Percentiles rank a stretch among this genome's conserved stretches.
phyloP scores from a whole-genome alignment of 2,329 filamentous ascomycete species.

The Penicillium sp. region DNA sequence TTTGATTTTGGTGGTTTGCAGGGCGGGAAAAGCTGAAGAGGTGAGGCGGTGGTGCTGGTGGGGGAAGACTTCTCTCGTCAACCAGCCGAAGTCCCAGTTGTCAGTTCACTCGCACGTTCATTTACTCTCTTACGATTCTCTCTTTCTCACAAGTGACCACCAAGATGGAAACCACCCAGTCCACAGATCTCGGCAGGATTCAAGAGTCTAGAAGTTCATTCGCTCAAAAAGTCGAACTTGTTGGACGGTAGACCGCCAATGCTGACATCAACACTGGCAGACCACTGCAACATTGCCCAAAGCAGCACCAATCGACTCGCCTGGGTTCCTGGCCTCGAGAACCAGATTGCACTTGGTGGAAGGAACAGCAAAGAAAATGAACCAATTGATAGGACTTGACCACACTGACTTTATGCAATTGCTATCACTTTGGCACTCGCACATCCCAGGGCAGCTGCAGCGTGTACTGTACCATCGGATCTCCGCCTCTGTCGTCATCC shows the following conservation, averaged over 20 bases:
- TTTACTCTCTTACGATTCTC: neutral
- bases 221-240: slow-evolving; percentile 1
- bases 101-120: neutral
- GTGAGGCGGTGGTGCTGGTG: slow-evolving; percentile 24
- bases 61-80: slow-evolving; percentile 3
- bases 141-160: neutral
- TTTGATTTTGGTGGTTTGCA: slow-evolving; percentile 2
- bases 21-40: slow-evolving; percentile 16
- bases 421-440: neutral
- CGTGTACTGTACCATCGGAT: neutral
- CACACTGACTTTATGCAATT: neutral
- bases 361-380: neutral
- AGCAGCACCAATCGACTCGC: slow-evolving; percentile 1
- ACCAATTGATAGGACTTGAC: neutral
- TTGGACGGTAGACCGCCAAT: slow-evolving; percentile 7
- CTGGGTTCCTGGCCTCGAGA: neutral
- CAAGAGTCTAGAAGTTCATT: neutral
- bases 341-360: neutral
- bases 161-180: neutral
- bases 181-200: neutral
- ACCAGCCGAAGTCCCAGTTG: neutral
- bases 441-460: slow-evolving; percentile 2
- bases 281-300: slow-evolving; percentile 24
- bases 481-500: slow-evolving; percentile 21
- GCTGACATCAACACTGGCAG: slow-evolving; percentile 30